phyloP scores from a whole-genome alignment of 441 rosid species.

The Hura crepitans region DNA sequence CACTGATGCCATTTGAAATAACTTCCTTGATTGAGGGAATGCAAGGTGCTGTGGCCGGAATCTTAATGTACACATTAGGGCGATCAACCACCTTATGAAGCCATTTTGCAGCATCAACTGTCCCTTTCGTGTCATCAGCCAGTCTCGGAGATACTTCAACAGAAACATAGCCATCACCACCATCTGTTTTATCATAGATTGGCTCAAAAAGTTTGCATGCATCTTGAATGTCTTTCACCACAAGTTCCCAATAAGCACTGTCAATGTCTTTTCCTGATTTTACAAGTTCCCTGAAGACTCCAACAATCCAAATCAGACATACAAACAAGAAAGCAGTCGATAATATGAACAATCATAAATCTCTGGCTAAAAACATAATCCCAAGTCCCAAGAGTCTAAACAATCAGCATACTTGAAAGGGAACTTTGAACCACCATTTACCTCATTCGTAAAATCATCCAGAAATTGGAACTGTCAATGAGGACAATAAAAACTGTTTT shows the following conservation, averaged over 20 bases:
- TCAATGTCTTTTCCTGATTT: slow-evolving; percentile 88
- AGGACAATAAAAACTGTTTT: not conserved
- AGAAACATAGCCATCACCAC: slow-evolving; percentile 90
- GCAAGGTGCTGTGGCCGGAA: slow-evolving; percentile 96
- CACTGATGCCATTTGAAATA: slow-evolving; percentile 81
- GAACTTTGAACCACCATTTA: not conserved
- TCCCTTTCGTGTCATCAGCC: slow-evolving; percentile 80
- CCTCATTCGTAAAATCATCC: not conserved
- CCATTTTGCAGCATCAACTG: slow-evolving; percentile 85
- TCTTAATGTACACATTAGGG: slow-evolving; percentile 87
- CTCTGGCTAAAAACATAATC: not conserved
- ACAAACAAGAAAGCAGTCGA: not conserved
- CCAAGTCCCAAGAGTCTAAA: not conserved
- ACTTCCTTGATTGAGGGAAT: slow-evolving; percentile 93
- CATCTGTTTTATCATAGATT: slow-evolving; percentile 84
- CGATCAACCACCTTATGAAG: slow-evolving; percentile 83
- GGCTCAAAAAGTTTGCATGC: slow-evolving; percentile 94
- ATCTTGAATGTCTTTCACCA: slow-evolving; percentile 95
- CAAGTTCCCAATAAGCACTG: slow-evolving; percentile 93
- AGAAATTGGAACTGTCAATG: no score
- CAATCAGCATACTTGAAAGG: not conserved
- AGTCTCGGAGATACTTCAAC: slow-evolving; percentile 96
- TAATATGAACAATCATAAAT: not conserved
- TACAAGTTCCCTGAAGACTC: slow-evolving; percentile 63
- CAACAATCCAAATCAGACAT: slow-evolving; percentile 1